Evolutionary conservation across 2,329 filamentous ascomycete genomes (phyloP).

Genomic region (Cladophialophora yegresii): DNA sequence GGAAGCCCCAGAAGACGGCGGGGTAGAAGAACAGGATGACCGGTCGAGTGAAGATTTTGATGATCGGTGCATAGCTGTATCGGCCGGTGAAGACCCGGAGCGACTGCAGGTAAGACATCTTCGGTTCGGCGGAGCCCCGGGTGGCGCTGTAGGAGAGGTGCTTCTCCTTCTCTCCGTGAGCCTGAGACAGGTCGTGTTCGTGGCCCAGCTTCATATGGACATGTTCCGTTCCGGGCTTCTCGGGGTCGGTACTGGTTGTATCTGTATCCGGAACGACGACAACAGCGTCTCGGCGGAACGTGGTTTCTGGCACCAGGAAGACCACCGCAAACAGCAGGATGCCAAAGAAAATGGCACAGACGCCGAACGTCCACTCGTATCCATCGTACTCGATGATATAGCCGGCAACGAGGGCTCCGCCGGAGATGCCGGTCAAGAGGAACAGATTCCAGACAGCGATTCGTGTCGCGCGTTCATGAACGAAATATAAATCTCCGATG

Average conservation of each 20-base stretch:
- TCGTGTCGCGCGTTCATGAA: slow-evolving; percentile 41
- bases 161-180: slow-evolving; percentile 28
- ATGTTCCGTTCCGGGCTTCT: slow-evolving; percentile 22
- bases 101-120: slow-evolving; percentile 27
- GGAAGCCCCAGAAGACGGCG: slow-evolving; percentile 39
- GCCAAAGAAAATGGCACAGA: slow-evolving; percentile 38
- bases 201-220: slow-evolving; percentile 28
- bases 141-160: slow-evolving; percentile 25
- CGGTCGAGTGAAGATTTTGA: slow-evolving; percentile 36
- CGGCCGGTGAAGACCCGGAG: slow-evolving; percentile 30
- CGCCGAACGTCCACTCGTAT: slow-evolving; percentile 30
- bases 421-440: slow-evolving; percentile 44
- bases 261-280: slow-evolving; percentile 36
- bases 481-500: slow-evolving; percentile 47
- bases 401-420: slow-evolving; percentile 46
- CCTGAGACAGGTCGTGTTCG: slow-evolving; percentile 27
- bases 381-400: slow-evolving; percentile 43
- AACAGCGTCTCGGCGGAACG: slow-evolving; percentile 43
- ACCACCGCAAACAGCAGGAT: slow-evolving; percentile 41
- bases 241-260: slow-evolving; percentile 29
- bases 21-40: slow-evolving; percentile 36
- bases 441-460: slow-evolving; percentile 47
- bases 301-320: slow-evolving; percentile 44
- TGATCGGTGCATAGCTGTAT: slow-evolving; percentile 28
- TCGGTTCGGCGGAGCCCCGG: slow-evolving; percentile 21